Evolutionary conservation across 306 rosid species (phyloP), one percentile per base, ranked within the genome.

Genomic region (Leucaena leucocephala): DNA sequence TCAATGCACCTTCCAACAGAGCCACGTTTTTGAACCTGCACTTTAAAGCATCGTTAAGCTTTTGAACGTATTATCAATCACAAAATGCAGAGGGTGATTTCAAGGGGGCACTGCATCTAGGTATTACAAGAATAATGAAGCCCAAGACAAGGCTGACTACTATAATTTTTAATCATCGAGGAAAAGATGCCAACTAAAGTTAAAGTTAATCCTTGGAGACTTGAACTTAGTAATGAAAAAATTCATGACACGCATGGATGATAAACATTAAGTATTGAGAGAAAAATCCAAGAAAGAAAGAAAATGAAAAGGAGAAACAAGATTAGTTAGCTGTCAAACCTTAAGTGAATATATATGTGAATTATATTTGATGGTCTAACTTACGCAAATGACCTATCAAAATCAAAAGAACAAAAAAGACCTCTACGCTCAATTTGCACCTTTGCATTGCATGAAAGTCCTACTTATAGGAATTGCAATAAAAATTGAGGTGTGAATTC

Each of bases 11-110:
- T 91, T 84, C 99, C 99, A 58, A 95, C 99, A 75, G 98, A 95
- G 69, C 99, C 99, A 79, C 99, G 98, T 91, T 93, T 95, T 89
- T 95, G 98, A 79, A 95, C 99, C 99, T 95, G 86, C 46, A 76
- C 79, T 74, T 14, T 42, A 6, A 80, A 43, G 76, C 39, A 63
- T 55, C 59, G 39, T 70, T 66, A 80, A 59, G 63, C 79, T 78
- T 63, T 76, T 46, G 39, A 43, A 69, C 46, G 40, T 22, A 71
- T 27, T 27, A 27, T 27, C 27, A 35, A n/a, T 3, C 3, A 34
- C 46, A 40, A 39, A 5, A 11, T 9, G 50, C 27, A 66, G 34
- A 39, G 35, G 4, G 36, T 68, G 35, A 43, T 42, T 42, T 68
- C 36, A 17, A 16, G 50, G 17, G 2, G 34, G 33, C 49, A 66